Base-by-base conservation (phyloP, 2,329 filamentous ascomycete species). In the Zalaria obscura region DNA sequence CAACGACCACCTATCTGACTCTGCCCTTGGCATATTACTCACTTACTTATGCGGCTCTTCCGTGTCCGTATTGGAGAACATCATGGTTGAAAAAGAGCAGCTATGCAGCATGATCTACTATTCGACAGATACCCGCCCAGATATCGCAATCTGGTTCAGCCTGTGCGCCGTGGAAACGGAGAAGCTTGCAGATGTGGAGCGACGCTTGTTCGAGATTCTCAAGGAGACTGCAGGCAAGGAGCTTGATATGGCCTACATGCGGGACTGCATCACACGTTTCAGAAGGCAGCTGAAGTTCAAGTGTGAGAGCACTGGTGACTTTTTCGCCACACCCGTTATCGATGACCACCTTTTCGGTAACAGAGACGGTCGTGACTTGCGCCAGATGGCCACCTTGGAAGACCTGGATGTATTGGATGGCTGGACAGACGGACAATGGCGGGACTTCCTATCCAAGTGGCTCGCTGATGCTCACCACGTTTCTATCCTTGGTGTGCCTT, bases 31-130 rank as follows among this genome's bases (percentile, higher is more conserved):
- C 47, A 76, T 93, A 39, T 65, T 93, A 2, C 70, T 94, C 33
- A 78, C 81, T 2, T 98, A 96, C 55, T 75, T 98, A 11, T 86
- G 85, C 47, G 91, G 88, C 4, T 96, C 91, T 0, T 93, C 93
- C 1, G 86, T 93, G 3, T 89, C 89, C 0, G 70, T 98, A 1
- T 68, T 98, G 4, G 89, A 96, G 55, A 96, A 96, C 50, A 74
- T 79, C 11, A 73, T 98, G 46, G 91, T 98, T 2, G 91, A 98
- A 57, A 86, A 81, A 52, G 89, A 96, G 60, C 83, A 93, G 50
- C 74, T 96, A 36, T 84, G 87, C 3, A 95, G 87, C 61, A 84
- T 80, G 5, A 78, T 96, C 7, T 78, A 79, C 38, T 87, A 83
- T 59, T 81, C 76, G 59, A 81, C 77, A 52, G 87, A 95, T 48